A percentile compares a stretch with the other conserved stretches of the same genome.
Evolutionary conservation across 306 rosid genomes (phyloP).

Genomic region (Medicago ruthenica): DNA sequence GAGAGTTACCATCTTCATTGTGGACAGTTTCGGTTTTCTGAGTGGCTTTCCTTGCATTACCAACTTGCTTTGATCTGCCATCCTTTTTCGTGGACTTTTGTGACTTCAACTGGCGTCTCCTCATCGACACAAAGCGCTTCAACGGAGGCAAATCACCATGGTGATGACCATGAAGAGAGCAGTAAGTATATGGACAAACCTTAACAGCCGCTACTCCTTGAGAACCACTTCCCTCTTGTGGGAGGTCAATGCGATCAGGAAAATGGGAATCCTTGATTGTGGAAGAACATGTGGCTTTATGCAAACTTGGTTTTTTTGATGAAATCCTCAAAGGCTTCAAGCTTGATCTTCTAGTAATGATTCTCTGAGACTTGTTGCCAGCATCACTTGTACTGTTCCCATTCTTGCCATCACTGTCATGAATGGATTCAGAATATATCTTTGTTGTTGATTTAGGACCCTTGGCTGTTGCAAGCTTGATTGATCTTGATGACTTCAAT

Average conservation of each 20-base stretch:
- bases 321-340: conserved; percentile 65
- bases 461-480: conserved; percentile 40
- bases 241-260: conserved; percentile 44
- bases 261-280: conserved; percentile 75
- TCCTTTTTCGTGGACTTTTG: conserved; percentile 53
- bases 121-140: conserved; percentile 70
- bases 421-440: conserved; percentile 42
- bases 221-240: conserved; percentile 55
- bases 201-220: conserved; percentile 46
- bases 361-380: conserved; percentile 51
- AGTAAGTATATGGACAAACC: conserved; percentile 76
- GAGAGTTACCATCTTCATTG: conserved; percentile 40
- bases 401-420: conserved; percentile 38
- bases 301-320: conserved; percentile 53
- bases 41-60: conserved; percentile 54
- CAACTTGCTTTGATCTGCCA: conserved; percentile 46
- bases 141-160: conserved; percentile 61
- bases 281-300: conserved; percentile 80
- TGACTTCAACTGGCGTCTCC: conserved; percentile 66
- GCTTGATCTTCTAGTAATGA: conserved; percentile 58
- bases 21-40: conserved; percentile 42
- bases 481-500: conserved; percentile 54
- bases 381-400: conserved; percentile 36
- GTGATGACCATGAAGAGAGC: conserved; percentile 90
- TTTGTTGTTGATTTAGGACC: conserved; percentile 43